Evolutionary conservation across 345 rosid genomes (phyloP).

Genomic region (Brassica carinata): DNA sequence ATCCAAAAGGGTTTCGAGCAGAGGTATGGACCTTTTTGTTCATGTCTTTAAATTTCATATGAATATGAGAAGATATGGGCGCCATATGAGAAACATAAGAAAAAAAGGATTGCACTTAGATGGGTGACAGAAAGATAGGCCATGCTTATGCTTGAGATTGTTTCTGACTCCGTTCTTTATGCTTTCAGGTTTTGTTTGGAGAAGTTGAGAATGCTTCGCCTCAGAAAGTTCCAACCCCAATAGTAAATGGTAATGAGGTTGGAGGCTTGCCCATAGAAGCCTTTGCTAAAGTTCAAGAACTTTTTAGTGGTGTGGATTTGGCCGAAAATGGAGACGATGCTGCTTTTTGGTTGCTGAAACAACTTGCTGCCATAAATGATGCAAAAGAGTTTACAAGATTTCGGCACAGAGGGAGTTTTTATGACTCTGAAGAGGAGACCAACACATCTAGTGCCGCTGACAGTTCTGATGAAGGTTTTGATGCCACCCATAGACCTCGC

Average conservation of each 20-base stretch:
- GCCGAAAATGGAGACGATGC: slow-evolving; percentile 86
- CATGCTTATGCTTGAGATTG: neutral
- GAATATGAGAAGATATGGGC: slow-evolving; percentile 22
- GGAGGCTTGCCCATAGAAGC: slow-evolving; percentile 99
- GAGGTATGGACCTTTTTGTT: slow-evolving; percentile 46
- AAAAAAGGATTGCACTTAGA: neutral
- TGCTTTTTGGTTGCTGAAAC: slow-evolving; percentile 92
- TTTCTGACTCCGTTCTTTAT: slow-evolving; percentile 31
- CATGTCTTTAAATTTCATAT: neutral
- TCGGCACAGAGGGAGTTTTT: slow-evolving; percentile 66
- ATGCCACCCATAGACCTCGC: slow-evolving; percentile 49
- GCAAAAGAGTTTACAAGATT: slow-evolving; percentile 77
- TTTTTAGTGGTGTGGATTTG: slow-evolving; percentile 89
- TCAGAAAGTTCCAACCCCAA: slow-evolving; percentile 60
- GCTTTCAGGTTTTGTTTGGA: slow-evolving; percentile 88
- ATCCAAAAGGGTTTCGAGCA: slow-evolving; percentile 91
- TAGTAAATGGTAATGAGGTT: slow-evolving; percentile 88
- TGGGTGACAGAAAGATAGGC: slow-evolving; percentile 9
- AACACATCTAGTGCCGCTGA: slow-evolving; percentile 90
- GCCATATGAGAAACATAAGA: slow-evolving; percentile 9
- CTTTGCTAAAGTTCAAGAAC: slow-evolving; percentile 94
- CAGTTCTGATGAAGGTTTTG: slow-evolving; percentile 94
- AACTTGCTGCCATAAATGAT: slow-evolving; percentile 82
- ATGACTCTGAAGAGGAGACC: slow-evolving; percentile 92
- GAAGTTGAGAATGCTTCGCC: slow-evolving; percentile 74